phyloP scores from a whole-genome alignment of 176 grass and related monocot genomes.

The Tillandsia leiboldiana region DNA sequence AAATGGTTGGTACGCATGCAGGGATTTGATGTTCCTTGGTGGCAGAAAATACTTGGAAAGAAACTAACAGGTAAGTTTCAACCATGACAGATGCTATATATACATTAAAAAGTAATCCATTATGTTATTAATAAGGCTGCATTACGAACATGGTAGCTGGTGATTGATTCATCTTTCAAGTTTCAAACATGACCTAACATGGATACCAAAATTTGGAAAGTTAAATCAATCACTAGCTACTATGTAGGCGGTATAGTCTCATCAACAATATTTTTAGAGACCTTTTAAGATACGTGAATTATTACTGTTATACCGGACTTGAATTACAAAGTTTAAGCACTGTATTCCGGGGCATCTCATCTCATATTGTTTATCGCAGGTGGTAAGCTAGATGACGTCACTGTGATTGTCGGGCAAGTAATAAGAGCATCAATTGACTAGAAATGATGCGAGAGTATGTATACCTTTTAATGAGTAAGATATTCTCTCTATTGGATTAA shows the following conservation, averaged over 20 bases:
- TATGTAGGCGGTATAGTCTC: too few relatives aligned
- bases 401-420: conserved; percentile 60
- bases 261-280: too few relatives aligned
- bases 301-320: neutral
- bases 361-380: conserved; percentile 34
- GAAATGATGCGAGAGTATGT: neutral
- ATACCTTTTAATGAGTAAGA: too few relatives aligned
- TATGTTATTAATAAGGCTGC: neutral
- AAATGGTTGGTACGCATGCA: conserved; percentile 24
- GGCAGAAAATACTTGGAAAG: conserved; percentile 72
- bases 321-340: neutral
- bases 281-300: neutral
- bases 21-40: conserved; percentile 80
- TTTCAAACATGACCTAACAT: too few relatives aligned
- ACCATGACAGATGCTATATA: neutral
- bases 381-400: conserved; percentile 95
- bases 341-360: neutral
- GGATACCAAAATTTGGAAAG: too few relatives aligned
- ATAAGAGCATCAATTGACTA: conserved; percentile 7
- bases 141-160: neutral
- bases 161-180: neutral
- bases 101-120: neutral
- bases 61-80: conserved; percentile 55
- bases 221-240: too few relatives aligned
- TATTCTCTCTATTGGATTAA: too few relatives aligned